These are phyloP conservation scores for Grifola frondosa DNA, from an alignment of 1,284 basidiomycete genomes.

Conservation along the genomic window DNA sequence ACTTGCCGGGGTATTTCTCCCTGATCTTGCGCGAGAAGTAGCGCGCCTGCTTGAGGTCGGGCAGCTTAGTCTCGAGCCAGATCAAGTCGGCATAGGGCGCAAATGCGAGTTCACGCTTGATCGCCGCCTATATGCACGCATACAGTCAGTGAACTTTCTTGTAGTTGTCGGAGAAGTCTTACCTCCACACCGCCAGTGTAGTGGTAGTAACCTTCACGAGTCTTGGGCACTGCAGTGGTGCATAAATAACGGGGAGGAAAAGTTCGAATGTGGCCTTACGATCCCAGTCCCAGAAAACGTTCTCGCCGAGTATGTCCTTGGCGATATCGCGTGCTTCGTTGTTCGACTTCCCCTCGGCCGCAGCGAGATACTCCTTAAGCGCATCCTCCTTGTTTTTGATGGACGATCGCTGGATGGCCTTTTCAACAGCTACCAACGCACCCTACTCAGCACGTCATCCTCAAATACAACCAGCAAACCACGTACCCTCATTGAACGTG, in stretches of 20 bases:
- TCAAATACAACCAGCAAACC: not conserved
- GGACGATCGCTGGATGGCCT: slow-evolving; percentile 47
- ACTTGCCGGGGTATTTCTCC: slow-evolving; percentile 74
- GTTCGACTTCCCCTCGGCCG: slow-evolving; percentile 71
- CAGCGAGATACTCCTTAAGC: slow-evolving; percentile 57
- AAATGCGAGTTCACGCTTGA: slow-evolving; percentile 78
- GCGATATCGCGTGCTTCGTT: slow-evolving; percentile 73
- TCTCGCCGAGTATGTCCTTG: slow-evolving; percentile 66
- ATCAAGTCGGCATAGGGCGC: slow-evolving; percentile 83
- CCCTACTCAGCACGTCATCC: slow-evolving; percentile 2
- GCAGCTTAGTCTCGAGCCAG: slow-evolving; percentile 90
- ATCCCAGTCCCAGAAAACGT: slow-evolving; percentile 87
- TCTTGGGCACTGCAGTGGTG: slow-evolving; percentile 66
- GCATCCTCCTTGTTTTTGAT: slow-evolving; percentile 58
- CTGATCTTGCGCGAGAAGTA: slow-evolving; percentile 79
- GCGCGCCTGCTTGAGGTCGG: slow-evolving; percentile 78
- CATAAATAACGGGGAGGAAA: not conserved
- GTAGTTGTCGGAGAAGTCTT: not conserved
- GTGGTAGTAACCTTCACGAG: slow-evolving; percentile 91
- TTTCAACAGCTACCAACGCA: slow-evolving; percentile 53
- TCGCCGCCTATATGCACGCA: slow-evolving; percentile 55
- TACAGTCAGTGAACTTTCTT: slow-evolving; percentile 4
- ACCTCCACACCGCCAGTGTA: slow-evolving; percentile 81
- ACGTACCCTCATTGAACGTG: slow-evolving; percentile 81
- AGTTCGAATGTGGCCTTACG: slow-evolving; percentile 42